A percentile compares a stretch with the other conserved stretches of the same genome.
phyloP scores from a whole-genome alignment of 805 yeast species.

The Wilhelminamyces savonicus region DNA sequence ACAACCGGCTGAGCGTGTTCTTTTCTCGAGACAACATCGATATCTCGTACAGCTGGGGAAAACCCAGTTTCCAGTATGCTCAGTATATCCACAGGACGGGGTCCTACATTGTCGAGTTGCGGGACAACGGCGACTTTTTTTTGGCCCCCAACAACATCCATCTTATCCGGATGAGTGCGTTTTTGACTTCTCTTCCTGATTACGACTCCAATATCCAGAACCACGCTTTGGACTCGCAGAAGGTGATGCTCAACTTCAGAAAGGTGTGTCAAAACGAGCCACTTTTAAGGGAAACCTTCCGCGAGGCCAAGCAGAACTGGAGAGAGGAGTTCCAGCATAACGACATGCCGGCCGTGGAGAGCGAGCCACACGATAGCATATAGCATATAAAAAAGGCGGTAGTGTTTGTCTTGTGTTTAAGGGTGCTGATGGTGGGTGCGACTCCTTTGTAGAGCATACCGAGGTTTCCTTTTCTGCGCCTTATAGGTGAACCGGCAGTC shows the following conservation, averaged over 20 bases:
- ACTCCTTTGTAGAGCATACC: too few species aligned
- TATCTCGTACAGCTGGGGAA: conserved; percentile 87
- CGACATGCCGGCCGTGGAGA: too few species aligned
- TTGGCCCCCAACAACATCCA: conserved; percentile 86
- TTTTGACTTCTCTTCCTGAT: conserved; percentile 20
- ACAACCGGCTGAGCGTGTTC: conserved; percentile 67
- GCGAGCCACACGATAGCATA: too few species aligned
- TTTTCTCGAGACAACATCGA: conserved; percentile 53
- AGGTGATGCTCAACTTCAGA: conserved; percentile 65
- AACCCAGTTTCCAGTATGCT: conserved; percentile 70
- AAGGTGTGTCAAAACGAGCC: conserved; percentile 50
- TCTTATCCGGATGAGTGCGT: conserved; percentile 62
- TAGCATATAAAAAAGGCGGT: too few species aligned
- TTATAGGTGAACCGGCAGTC: too few species aligned
- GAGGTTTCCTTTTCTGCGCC: too few species aligned
- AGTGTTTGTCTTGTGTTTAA: too few species aligned
- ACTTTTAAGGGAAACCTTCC: conserved; percentile 45
- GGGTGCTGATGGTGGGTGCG: too few species aligned
- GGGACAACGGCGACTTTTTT: conserved; percentile 71
- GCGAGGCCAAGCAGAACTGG: conserved; percentile 52
- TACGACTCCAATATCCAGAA: conserved; percentile 10
- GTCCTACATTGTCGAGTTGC: conserved; percentile 78
- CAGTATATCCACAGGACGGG: conserved; percentile 92
- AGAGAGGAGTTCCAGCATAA: conserved; percentile 22
- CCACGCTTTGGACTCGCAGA: conserved; percentile 57